These are phyloP conservation scores for Trichaptum fuscoviolaceum DNA, from an alignment of 768 basidiomycete species.

Conservation along the genomic window DNA sequence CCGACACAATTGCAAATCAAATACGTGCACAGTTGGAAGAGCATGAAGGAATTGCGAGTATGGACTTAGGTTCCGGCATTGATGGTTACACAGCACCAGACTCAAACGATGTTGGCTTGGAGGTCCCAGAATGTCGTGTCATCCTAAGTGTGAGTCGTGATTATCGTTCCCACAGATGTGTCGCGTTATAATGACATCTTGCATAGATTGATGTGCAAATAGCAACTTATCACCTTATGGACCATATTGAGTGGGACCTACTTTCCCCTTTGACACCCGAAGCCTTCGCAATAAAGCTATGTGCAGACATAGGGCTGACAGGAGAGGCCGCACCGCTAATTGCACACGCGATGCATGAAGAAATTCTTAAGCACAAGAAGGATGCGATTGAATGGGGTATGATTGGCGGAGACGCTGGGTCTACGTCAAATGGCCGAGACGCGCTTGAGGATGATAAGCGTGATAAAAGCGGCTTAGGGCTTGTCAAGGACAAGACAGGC, in stretches of 20 bases:
- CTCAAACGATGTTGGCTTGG: conserved; percentile 35
- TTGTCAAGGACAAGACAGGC: conserved; percentile 79
- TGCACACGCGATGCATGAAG: conserved; percentile 92
- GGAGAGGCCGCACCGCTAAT: conserved; percentile 88
- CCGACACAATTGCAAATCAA: conserved; percentile 74
- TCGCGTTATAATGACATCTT: conserved; percentile 3
- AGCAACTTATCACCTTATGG: conserved; percentile 82
- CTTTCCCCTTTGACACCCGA: conserved; percentile 88
- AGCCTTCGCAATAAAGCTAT: conserved; percentile 72
- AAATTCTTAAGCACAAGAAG: conserved; percentile 91
- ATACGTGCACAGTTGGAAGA: conserved; percentile 92
- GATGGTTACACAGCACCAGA: conserved; percentile 18
- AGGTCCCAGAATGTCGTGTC: conserved; percentile 73
- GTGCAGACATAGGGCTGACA: conserved; percentile 78
- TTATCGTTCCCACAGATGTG: conserved; percentile 6
- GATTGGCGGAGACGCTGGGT: conserved; percentile 50
- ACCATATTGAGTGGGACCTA: conserved; percentile 99
- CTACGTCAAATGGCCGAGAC: conserved; percentile 22
- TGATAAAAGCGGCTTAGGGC: conserved; percentile 46
- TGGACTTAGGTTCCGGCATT: conserved; percentile 61
- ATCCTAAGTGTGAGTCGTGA: conserved; percentile 62
- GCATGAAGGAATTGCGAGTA: conserved; percentile 71
- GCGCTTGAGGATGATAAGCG: conserved; percentile 26
- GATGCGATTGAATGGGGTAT: conserved; percentile 95
- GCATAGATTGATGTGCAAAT: conserved; percentile 94